Percentiles rank a stretch among this genome's conserved stretches.
Evolutionary conservation across 805 yeast genomes (phyloP).

Genomic region (Nakazawaea wickerhamii): DNA sequence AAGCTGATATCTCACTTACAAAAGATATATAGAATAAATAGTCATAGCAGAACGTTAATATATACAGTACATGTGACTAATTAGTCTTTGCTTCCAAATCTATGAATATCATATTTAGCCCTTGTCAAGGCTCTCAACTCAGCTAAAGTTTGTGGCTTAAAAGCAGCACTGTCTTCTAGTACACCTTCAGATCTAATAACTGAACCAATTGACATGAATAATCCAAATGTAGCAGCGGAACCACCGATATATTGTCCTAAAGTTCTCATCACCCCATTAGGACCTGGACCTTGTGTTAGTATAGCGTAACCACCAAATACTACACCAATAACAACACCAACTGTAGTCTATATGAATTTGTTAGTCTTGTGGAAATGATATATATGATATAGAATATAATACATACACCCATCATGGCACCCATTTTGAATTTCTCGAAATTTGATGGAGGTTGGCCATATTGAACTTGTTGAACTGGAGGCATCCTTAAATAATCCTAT

Average conservation of each 20-base stretch:
- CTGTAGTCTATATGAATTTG: slow-evolving; percentile 40
- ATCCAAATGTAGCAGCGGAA: slow-evolving; percentile 93
- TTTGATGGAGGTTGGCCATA: slow-evolving; percentile 68
- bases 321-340: slow-evolving; percentile 92
- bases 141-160: slow-evolving; percentile 26
- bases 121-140: slow-evolving; percentile 36
- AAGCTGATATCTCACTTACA: too few species aligned
- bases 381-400: slow-evolving; percentile 5
- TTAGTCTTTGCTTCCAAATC: slow-evolving; percentile 14
- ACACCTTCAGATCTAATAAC: slow-evolving; percentile 72
- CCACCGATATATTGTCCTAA: slow-evolving; percentile 95
- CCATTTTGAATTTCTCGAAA: slow-evolving; percentile 98
- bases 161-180: slow-evolving; percentile 17
- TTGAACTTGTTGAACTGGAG: slow-evolving; percentile 68
- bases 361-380: neutral
- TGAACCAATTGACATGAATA: slow-evolving; percentile 94
- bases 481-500: slow-evolving; percentile 29
- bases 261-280: slow-evolving; percentile 94
- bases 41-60: too few species aligned
- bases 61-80: too few species aligned
- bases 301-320: slow-evolving; percentile 92
- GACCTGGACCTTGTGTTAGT: slow-evolving; percentile 93
- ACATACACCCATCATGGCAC: slow-evolving; percentile 87
- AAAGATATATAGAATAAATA: too few species aligned
- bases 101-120: slow-evolving; percentile 32